Percentiles rank a stretch among this genome's conserved stretches.
Conservation (phyloP, 2,329 filamentous ascomycete genomes). For the Dothideomycetidae sp. region DNA sequence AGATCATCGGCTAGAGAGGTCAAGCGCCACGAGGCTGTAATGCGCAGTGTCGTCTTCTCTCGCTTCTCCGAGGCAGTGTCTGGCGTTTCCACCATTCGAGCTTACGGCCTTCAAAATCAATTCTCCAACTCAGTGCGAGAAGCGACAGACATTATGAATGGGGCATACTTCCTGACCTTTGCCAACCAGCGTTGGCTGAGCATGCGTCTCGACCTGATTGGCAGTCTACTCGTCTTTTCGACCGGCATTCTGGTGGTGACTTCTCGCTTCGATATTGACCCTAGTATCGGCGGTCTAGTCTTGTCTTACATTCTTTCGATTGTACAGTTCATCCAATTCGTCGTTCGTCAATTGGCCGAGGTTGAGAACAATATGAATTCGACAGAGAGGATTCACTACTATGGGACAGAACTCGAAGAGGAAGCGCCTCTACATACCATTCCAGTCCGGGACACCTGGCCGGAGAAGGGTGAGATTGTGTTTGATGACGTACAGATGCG, state of each 20-base stretch:
- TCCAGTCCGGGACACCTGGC: constrained; percentile 64
- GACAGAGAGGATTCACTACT: constrained; percentile 82
- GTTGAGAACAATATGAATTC: constrained; percentile 98
- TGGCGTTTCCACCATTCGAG: constrained; percentile 71
- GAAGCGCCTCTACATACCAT: constrained; percentile 68
- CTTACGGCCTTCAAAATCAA: constrained; percentile 66
- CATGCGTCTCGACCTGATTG: constrained; percentile 69
- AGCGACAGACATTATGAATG: constrained; percentile 81
- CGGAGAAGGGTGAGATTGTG: constrained; percentile 58
- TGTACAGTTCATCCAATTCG: constrained; percentile 92
- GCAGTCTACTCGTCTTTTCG: constrained; percentile 71
- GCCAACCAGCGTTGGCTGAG: constrained; percentile 92
- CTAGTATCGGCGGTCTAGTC: constrained; percentile 74
- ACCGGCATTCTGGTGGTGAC: constrained; percentile 86
- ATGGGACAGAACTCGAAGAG: constrained; percentile 73
- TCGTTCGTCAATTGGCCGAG: constrained; percentile 82
- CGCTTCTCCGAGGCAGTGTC: constrained; percentile 81
- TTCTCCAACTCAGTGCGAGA: constrained; percentile 57
- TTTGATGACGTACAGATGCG: constrained; percentile 39
- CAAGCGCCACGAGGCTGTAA: constrained; percentile 82
- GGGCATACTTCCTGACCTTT: constrained; percentile 88
- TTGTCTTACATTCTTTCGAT: constrained; percentile 87
- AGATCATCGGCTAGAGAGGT: constrained; percentile 81
- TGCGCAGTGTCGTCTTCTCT: constrained; percentile 77
- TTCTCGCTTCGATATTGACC: constrained; percentile 69